phyloP scores from a whole-genome alignment of 148 eudicot species.

The Rhododendron henanense region DNA sequence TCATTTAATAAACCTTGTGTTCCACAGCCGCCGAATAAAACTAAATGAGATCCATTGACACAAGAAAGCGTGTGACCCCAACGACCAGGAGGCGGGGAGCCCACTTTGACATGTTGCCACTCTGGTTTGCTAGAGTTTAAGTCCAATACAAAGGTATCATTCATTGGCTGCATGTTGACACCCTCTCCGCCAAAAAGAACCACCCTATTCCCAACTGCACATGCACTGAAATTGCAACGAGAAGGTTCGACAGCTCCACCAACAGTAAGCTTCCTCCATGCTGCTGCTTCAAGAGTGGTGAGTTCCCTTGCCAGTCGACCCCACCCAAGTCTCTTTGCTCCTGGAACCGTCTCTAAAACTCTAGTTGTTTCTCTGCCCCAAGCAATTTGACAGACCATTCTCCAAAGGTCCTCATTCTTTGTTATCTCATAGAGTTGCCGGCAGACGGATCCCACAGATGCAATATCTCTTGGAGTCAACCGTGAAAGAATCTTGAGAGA shows the following conservation, averaged over 20 bases:
- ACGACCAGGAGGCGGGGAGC: slow-evolving; percentile 97
- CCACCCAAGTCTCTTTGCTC: slow-evolving; percentile 90
- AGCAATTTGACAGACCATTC: slow-evolving; percentile 91
- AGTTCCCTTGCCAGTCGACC: slow-evolving; percentile 85
- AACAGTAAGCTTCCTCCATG: slow-evolving; percentile 83
- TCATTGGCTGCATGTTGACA: slow-evolving; percentile 94
- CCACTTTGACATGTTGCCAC: slow-evolving; percentile 81
- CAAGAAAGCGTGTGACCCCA: slow-evolving; percentile 96
- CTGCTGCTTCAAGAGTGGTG: slow-evolving; percentile 92
- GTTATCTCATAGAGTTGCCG: slow-evolving; percentile 63
- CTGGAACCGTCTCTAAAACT: slow-evolving; percentile 79
- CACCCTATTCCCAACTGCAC: slow-evolving; percentile 93
- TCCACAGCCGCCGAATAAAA: slow-evolving; percentile 94
- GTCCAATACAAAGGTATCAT: slow-evolving; percentile 91
- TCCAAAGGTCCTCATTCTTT: slow-evolving; percentile 85
- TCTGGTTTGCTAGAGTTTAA: slow-evolving; percentile 67
- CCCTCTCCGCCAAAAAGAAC: slow-evolving; percentile 94
- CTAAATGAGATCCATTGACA: slow-evolving; percentile 75
- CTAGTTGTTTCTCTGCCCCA: slow-evolving; percentile 95
- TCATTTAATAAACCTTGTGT: slow-evolving; percentile 83
- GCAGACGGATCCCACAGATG: slow-evolving; percentile 79
- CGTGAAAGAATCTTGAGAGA: slow-evolving; percentile 69
- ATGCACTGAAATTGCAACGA: slow-evolving; percentile 95
- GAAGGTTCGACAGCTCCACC: slow-evolving; percentile 94
- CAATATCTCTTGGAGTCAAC: slow-evolving; percentile 86